phyloP scores from a whole-genome alignment of 148 eudicot species.

The Oxyria digyna region DNA sequence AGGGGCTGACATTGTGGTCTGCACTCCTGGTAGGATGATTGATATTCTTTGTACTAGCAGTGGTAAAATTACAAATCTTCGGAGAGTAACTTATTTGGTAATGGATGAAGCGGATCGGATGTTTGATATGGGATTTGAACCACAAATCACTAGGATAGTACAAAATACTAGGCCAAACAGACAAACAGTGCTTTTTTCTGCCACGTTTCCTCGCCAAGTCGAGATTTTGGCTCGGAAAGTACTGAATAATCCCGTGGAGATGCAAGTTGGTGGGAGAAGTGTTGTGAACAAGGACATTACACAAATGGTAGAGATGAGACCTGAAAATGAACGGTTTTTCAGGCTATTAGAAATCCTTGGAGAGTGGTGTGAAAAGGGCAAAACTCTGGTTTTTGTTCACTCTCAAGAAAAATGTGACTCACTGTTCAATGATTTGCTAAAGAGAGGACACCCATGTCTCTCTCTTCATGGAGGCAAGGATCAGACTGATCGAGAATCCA shows the following conservation, averaged over 20 bases:
- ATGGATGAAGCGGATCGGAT: too few species aligned
- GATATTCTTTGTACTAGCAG: constrained; percentile 68
- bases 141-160: constrained; percentile 72
- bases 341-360: constrained; percentile 68
- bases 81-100: constrained; percentile 73
- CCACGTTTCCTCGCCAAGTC: constrained; percentile 82
- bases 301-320: constrained; percentile 72
- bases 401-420: constrained; percentile 71
- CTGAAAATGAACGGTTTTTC: constrained; percentile 59
- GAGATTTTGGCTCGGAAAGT: constrained; percentile 69
- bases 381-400: constrained; percentile 60
- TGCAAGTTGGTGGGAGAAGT: constrained; percentile 85
- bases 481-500: constrained; percentile 81
- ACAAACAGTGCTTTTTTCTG: constrained; percentile 80
- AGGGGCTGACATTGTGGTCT: constrained; percentile 74
- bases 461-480: constrained; percentile 84
- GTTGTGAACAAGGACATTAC: constrained; percentile 80
- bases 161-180: constrained; percentile 75
- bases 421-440: constrained; percentile 48
- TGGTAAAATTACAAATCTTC: constrained; percentile 75
- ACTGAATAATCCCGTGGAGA: too few species aligned
- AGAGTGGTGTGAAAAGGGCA: constrained; percentile 86
- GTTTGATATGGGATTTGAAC: constrained; percentile 88
- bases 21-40: constrained; percentile 89
- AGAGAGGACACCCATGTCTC: constrained; percentile 72